These are phyloP conservation scores for Beauveria pseudobassiana DNA, from an alignment of 2,329 filamentous ascomycete genomes.

Conservation along the genomic window DNA sequence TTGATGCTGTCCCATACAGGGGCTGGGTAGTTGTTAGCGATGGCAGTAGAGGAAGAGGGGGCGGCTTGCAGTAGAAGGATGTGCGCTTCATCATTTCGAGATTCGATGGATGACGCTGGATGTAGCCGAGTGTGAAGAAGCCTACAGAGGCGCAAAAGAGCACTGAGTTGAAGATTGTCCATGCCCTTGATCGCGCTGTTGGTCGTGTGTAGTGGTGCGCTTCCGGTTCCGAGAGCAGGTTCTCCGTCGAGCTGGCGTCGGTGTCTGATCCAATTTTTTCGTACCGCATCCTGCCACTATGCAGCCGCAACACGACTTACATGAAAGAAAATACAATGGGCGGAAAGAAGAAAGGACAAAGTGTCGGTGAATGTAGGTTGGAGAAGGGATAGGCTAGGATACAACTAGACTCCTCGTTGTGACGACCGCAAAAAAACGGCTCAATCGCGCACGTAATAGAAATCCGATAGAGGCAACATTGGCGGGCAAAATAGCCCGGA, in stretches of 20 bases:
- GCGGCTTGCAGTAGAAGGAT: conserved; percentile 3
- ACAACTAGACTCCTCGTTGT: background rate
- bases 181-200: background rate
- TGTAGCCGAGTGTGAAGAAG: background rate
- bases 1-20: conserved; percentile 8
- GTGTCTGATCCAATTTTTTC: background rate
- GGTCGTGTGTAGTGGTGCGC: background rate
- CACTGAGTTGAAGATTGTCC: background rate
- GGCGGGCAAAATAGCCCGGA: background rate
- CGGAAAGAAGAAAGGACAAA: background rate
- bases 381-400: background rate
- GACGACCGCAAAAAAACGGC: background rate
- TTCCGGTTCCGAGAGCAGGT: background rate
- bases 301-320: background rate
- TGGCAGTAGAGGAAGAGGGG: background rate
- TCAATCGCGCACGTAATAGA: background rate
- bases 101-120: background rate
- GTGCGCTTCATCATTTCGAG: conserved; percentile 1
- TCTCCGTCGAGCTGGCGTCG: background rate
- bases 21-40: background rate
- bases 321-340: background rate
- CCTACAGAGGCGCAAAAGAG: background rate
- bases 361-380: too few relatives aligned
- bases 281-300: background rate
- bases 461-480: background rate